Percentiles rank a stretch among this genome's conserved stretches.
These are phyloP conservation scores for Paracoccidioides lutzii DNA, from an alignment of 2,329 filamentous ascomycete species.

Conservation along the genomic window DNA sequence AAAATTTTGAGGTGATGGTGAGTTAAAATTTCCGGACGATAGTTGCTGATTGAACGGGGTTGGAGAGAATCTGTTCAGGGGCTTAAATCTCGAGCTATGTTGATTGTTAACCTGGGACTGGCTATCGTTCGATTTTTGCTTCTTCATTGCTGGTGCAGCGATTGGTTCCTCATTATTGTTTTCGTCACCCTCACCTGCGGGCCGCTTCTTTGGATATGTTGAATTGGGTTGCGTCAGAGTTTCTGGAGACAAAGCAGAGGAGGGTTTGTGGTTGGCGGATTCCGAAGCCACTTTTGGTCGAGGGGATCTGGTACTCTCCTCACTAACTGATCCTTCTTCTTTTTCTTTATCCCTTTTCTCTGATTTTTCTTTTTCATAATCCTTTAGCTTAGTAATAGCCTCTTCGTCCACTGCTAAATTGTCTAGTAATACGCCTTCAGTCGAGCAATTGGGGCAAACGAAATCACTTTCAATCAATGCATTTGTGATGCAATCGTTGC, in stretches of 20 bases:
- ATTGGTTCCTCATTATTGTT: conserved; percentile 46
- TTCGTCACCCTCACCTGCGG: conserved; percentile 56
- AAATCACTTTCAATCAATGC: conserved; percentile 97
- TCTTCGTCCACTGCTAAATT: conserved; percentile 76
- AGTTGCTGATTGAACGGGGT: conserved; percentile 24
- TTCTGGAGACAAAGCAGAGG: conserved; percentile 7
- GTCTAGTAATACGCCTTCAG: conserved; percentile 84
- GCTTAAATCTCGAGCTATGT: conserved; percentile 5
- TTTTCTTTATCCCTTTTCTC: conserved; percentile 28
- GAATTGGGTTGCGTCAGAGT: conserved; percentile 21
- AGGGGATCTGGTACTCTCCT: conserved; percentile 2
- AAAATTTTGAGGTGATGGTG: conserved; percentile 22
- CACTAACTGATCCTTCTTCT: conserved; percentile 15
- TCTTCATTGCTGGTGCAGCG: conserved; percentile 27
- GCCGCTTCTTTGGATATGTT: conserved; percentile 58
- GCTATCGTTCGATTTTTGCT: conserved; percentile 32
- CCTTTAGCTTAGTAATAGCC: conserved; percentile 62
- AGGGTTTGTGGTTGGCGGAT: conserved; percentile 9
- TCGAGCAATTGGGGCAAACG: conserved; percentile 81
- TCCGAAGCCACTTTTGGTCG: conserved; percentile 8
- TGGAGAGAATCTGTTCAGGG: conserved; percentile 10
- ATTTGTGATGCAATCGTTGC: conserved; percentile 99
- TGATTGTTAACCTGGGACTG: conserved; percentile 1
- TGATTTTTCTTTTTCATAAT: conserved; percentile 48
- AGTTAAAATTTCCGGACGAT: conserved; percentile 21